Conservation (phyloP, 257 asterid species). For the Penstemon eatonii region DNA sequence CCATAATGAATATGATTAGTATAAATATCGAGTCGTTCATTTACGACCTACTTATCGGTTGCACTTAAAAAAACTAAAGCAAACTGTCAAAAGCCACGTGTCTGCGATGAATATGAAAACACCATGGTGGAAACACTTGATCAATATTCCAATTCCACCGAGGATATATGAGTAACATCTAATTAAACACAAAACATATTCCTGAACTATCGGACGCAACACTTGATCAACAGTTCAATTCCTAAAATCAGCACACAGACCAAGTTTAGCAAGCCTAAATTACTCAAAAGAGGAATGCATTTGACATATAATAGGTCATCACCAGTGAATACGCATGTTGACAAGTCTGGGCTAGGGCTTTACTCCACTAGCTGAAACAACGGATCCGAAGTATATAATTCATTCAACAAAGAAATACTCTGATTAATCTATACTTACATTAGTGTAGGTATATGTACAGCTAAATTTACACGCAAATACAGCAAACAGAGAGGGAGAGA, state of each 20-base stretch:
- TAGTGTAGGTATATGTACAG: not conserved
- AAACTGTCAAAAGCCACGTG: not conserved
- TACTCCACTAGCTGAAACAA: not conserved
- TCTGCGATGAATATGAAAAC: not conserved
- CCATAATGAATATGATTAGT: not conserved
- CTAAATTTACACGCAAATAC: slow-evolving; percentile 8
- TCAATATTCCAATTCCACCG: not conserved
- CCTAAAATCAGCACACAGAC: too few relatives aligned
- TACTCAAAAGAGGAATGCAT: too few relatives aligned
- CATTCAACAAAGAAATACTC: not conserved
- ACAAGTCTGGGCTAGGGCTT: too few relatives aligned
- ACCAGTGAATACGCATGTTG: too few relatives aligned
- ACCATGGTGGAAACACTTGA: not conserved
- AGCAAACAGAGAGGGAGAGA: slow-evolving; percentile 22
- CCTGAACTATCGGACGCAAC: slow-evolving; percentile 8
- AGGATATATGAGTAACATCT: not conserved
- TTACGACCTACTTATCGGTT: not conserved
- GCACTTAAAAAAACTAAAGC: slow-evolving; percentile 4
- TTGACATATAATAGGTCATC: too few relatives aligned
- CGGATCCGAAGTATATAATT: not conserved
- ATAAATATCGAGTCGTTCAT: too few relatives aligned
- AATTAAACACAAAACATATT: slow-evolving; percentile 15
- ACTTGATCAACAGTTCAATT: slow-evolving; percentile 3
- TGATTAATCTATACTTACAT: not conserved
- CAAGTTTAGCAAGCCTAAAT: too few relatives aligned